Evolutionary conservation across 1,284 basidiomycete species (phyloP).

Genomic region (Thelephora terrestris): DNA sequence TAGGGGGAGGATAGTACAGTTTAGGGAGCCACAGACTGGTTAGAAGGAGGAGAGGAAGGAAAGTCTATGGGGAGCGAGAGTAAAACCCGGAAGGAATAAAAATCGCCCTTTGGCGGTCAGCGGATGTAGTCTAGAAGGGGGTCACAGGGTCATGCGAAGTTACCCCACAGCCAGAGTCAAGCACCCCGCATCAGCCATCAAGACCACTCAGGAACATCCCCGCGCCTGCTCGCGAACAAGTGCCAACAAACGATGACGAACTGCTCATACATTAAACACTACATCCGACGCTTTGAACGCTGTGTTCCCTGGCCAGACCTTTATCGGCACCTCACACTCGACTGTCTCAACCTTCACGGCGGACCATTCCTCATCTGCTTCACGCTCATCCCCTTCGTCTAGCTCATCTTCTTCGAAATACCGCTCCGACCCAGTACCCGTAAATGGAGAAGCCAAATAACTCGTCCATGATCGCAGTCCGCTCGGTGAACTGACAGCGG

Average conservation of each 20-base stretch:
- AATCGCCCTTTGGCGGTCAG: not conserved
- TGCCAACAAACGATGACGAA: too few relatives aligned
- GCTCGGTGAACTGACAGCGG: slow-evolving; percentile 9
- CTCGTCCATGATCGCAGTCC: slow-evolving; percentile 40
- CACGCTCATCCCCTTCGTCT: slow-evolving; percentile 47
- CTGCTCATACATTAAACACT: slow-evolving; percentile 58
- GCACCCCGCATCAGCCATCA: too few relatives aligned
- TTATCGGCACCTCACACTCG: slow-evolving; percentile 86
- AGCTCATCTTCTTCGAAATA: slow-evolving; percentile 46
- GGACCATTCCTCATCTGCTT: slow-evolving; percentile 52
- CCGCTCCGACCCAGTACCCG: slow-evolving; percentile 35
- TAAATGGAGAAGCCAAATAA: slow-evolving; percentile 42
- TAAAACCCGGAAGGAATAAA: not conserved
- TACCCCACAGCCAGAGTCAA: not conserved
- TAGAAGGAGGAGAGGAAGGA: not conserved
- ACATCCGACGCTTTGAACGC: slow-evolving; percentile 75
- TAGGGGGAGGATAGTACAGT: not conserved
- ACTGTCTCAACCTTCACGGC: slow-evolving; percentile 69
- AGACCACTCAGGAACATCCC: too few relatives aligned
- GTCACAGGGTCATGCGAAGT: slow-evolving; percentile 2
- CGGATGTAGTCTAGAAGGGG: not conserved
- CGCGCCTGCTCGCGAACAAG: too few relatives aligned
- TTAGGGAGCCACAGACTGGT: not conserved
- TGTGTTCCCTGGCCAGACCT: slow-evolving; percentile 82
- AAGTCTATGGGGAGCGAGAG: slow-evolving; percentile 6